phyloP scores from a whole-genome alignment of 73 alveolate species.

The Stentor roeselii region DNA sequence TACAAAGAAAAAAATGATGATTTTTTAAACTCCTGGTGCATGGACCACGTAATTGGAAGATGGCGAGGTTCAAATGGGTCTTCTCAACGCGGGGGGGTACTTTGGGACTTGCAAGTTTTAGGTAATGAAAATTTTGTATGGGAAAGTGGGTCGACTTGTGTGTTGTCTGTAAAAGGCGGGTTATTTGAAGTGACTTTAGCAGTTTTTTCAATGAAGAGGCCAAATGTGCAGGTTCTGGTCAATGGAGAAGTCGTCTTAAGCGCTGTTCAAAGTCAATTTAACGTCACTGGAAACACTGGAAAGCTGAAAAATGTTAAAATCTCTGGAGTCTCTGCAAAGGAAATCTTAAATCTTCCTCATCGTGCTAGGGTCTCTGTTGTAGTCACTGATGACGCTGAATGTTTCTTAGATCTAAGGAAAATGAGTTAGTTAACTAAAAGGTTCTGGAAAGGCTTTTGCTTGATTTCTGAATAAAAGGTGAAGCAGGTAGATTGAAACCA shows the following conservation, averaged over 20 bases:
- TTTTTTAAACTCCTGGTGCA: not conserved
- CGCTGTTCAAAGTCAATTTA: not conserved
- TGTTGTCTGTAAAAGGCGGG: not conserved
- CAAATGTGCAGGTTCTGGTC: not conserved
- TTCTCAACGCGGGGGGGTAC: not conserved
- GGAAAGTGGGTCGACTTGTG: not conserved
- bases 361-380: not conserved
- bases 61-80: not conserved
- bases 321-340: not conserved
- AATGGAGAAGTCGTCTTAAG: not conserved
- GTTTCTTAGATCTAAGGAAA: not conserved
- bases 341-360: not conserved
- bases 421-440: too few species aligned
- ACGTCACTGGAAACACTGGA: not conserved
- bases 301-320: not conserved
- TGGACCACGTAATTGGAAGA: not conserved
- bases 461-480: too few species aligned
- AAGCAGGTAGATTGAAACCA: too few species aligned
- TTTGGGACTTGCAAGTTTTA: not conserved
- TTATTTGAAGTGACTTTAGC: not conserved
- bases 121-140: not conserved
- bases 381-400: not conserved
- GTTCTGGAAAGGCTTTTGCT: too few species aligned
- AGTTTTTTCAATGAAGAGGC: not conserved
- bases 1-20: too few species aligned